These are phyloP conservation scores for Wickerhamomyces strasburgensis DNA, from an alignment of 805 yeast genomes.

Conservation along the genomic window DNA sequence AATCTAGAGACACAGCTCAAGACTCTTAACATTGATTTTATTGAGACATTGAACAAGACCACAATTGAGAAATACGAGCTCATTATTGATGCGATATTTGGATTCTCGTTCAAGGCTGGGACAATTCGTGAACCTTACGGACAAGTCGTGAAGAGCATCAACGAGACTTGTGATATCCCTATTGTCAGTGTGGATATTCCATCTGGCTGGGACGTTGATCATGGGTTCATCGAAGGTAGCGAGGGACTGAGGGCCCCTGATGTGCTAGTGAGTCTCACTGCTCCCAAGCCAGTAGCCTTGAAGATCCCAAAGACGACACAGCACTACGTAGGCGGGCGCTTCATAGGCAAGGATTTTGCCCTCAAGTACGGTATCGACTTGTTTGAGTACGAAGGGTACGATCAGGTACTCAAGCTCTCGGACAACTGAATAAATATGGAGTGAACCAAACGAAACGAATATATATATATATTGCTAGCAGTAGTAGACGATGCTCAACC, in stretches of 20 bases:
- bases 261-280: constrained; percentile 78
- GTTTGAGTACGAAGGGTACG: constrained; percentile 52
- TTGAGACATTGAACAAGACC: constrained; percentile 36
- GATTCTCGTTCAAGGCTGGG: constrained; percentile 82
- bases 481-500: background rate
- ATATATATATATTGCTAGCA: too few relatives aligned
- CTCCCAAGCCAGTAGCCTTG: constrained; percentile 85
- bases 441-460: too few relatives aligned
- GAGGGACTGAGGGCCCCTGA: constrained; percentile 48
- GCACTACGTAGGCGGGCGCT: constrained; percentile 91
- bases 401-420: constrained; percentile 44
- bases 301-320: constrained; percentile 29
- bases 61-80: constrained; percentile 24
- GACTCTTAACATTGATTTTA: constrained; percentile 55
- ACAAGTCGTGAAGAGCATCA: constrained; percentile 37
- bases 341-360: constrained; percentile 64
- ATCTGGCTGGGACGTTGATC: constrained; percentile 95
- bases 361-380: constrained; percentile 65
- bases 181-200: constrained; percentile 87
- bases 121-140: constrained; percentile 80
- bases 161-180: constrained; percentile 38
- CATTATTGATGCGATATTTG: constrained; percentile 82
- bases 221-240: constrained; percentile 56
- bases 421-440: too few relatives aligned
- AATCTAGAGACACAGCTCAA: constrained; percentile 63